Base-by-base conservation (phyloP, 495 filamentous ascomycete species). In the Cryomyces antarcticus region DNA sequence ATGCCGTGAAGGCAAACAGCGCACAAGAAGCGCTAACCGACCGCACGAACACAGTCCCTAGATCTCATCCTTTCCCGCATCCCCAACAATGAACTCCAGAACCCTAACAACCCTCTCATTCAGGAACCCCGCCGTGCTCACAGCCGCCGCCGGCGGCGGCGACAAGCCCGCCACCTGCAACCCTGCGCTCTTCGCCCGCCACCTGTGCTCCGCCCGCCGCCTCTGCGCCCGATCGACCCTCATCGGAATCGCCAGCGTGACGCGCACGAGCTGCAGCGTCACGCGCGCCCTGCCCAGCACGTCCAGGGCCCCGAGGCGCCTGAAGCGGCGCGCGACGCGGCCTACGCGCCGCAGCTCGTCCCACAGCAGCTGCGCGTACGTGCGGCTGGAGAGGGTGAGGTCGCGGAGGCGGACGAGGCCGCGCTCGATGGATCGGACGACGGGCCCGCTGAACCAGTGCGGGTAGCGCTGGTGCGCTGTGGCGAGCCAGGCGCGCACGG, bases 191-290 rank as follows among this genome's bases (percentile, higher is more conserved):
- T 13, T 9, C 12, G 33, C 33, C 33, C 33, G 9, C 56, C 57
- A 62, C 40, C 59, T 57, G 13, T 57, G 53, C 39, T 64, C 62
- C 49, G 61, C 54, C 38, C 53, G 50, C 34, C 51, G 47, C 39
- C 57, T 62, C 39, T 64, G 39, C 2, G 62, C 62, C 10, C 62
- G 57, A 46, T 65, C 62, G 17, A 65, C 62, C 29, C 62, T 47
- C 46, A 65, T 61, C 4, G 62, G 62, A 2, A 63, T 58, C 1
- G 62, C 62, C 7, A 65, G 46, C 9, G 62, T 64, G 24, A 64
- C 57, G 38, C 56, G 50, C 5, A 59, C 62, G 24, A 65, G 57
- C 50, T 62, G 60, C 9, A 9, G 9, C 33, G 33, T 36, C 9
- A 36, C 9, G 3, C 33, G 9, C 3, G 12, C 9, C 33, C 33